Conservation (phyloP, 495 filamentous ascomycete genomes). For the Darksidea phi region DNA sequence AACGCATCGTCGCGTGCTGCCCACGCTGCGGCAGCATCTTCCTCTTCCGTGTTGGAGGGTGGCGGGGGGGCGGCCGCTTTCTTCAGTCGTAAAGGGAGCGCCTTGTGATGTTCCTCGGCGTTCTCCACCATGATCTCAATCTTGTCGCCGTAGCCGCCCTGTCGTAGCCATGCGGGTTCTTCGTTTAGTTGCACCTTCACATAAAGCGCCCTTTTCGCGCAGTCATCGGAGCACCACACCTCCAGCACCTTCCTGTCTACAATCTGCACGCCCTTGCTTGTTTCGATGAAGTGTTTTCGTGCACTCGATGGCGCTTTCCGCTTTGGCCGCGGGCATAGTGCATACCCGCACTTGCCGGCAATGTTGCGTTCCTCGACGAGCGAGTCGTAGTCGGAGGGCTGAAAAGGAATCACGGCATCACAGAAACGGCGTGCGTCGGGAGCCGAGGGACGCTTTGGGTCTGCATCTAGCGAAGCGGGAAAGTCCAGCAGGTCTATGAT, state of each 20-base stretch:
- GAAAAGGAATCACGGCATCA: conserved; percentile 63
- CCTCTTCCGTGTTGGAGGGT: conserved; percentile 23
- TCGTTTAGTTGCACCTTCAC: conserved; percentile 81
- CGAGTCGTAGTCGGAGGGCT: conserved; percentile 81
- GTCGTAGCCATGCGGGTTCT: conserved; percentile 72
- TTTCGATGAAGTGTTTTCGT: conserved; percentile 54
- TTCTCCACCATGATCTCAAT: conserved; percentile 40
- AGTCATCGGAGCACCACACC: conserved; percentile 82
- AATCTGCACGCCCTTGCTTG: conserved; percentile 52
- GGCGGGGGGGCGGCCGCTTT: conserved; percentile 17
- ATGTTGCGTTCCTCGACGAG: conserved; percentile 84
- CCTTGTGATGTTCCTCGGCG: conserved; percentile 21
- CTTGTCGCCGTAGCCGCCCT: conserved; percentile 20
- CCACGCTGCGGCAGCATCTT: conserved; percentile 40
- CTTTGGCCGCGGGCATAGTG: conserved; percentile 64
- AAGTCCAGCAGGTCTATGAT: conserved; percentile 66
- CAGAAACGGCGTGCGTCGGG: conserved; percentile 60
- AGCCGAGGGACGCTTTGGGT: conserved; percentile 58
- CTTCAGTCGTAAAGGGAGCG: conserved; percentile 26
- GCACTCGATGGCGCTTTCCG: conserved; percentile 48
- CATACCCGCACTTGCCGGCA: conserved; percentile 75
- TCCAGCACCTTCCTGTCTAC: conserved; percentile 68
- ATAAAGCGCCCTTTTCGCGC: conserved; percentile 75
- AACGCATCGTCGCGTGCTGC: conserved; percentile 32
- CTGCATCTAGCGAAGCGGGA: conserved; percentile 50